phyloP scores from a whole-genome alignment of 345 rosid genomes.

The Erodium maritimum region DNA sequence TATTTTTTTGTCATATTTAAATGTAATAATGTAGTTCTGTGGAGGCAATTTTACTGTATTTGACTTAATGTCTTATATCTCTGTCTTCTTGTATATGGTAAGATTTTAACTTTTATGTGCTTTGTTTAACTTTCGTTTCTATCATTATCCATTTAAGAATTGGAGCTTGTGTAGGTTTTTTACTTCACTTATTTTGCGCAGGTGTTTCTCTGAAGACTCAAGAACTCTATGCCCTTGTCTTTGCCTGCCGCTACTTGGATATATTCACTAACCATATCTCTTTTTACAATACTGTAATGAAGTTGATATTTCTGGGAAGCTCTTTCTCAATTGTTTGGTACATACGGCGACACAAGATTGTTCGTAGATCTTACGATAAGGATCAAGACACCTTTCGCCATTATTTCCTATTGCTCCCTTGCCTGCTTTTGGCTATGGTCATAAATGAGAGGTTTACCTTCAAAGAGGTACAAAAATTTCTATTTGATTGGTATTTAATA shows the following conservation, averaged over 20 bases:
- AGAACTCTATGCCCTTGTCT: constrained; percentile 68
- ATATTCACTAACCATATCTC: constrained; percentile 57
- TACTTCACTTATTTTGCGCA: constrained; percentile 11
- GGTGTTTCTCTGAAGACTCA: constrained; percentile 85
- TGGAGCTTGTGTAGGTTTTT: not conserved
- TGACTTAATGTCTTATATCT: not conserved
- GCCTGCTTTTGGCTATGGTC: constrained; percentile 53
- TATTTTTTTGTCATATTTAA: too few species aligned
- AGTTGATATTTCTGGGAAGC: constrained; percentile 69
- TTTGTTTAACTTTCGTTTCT: too few species aligned
- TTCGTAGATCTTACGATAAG: constrained; percentile 59
- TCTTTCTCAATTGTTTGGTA: constrained; percentile 80
- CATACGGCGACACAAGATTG: constrained; percentile 59
- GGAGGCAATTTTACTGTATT: not conserved
- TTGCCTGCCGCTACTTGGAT: constrained; percentile 65
- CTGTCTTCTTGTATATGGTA: not conserved
- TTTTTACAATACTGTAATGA: constrained; percentile 63
- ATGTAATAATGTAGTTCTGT: too few species aligned
- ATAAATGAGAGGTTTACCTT: constrained; percentile 60
- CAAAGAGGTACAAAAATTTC: constrained; percentile 37
- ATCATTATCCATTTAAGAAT: not conserved
- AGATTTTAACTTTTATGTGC: not conserved
- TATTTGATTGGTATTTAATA: not conserved
- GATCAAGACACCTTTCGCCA: constrained; percentile 68
- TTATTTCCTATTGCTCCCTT: constrained; percentile 50